Conservation (phyloP, 2,329 filamentous ascomycete genomes). For the Phoma sp. region DNA sequence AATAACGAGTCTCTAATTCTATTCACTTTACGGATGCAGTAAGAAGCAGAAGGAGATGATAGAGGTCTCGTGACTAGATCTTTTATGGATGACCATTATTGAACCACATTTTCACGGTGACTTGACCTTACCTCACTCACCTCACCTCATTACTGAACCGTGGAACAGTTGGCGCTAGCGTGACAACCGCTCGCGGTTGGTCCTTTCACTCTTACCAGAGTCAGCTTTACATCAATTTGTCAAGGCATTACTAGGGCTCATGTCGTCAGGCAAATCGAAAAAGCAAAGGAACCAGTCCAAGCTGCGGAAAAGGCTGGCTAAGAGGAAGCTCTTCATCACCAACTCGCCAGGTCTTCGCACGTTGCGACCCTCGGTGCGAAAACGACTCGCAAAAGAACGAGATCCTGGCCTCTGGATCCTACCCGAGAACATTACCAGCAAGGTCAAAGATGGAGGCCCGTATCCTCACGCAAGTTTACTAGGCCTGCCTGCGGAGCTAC, state of each 20-base stretch:
- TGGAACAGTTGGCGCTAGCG: not conserved
- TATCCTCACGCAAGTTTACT: not conserved
- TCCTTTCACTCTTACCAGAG: no score
- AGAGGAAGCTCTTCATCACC: not conserved
- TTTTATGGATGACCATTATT: no score
- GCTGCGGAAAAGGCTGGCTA: not conserved
- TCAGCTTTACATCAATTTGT: no score
- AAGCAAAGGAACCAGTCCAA: not conserved
- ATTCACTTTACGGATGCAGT: no score
- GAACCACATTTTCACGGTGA: no score
- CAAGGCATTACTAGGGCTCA: no score
- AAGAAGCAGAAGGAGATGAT: no score
- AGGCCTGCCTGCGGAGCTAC: not conserved
- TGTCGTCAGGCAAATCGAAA: not conserved
- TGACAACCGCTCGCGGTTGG: no score
- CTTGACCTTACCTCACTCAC: no score
- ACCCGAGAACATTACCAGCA: not conserved
- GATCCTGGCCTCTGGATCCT: not conserved
- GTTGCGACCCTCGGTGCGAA: not conserved
- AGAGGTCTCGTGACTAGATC: no score
- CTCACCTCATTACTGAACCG: not conserved
- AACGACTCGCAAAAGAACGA: not conserved
- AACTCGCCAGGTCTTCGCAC: not conserved
- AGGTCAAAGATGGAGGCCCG: not conserved
- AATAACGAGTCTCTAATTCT: no score